These are phyloP conservation scores for Articulospora tetracladia DNA, from an alignment of 495 filamentous ascomycete species.

Conservation along the genomic window DNA sequence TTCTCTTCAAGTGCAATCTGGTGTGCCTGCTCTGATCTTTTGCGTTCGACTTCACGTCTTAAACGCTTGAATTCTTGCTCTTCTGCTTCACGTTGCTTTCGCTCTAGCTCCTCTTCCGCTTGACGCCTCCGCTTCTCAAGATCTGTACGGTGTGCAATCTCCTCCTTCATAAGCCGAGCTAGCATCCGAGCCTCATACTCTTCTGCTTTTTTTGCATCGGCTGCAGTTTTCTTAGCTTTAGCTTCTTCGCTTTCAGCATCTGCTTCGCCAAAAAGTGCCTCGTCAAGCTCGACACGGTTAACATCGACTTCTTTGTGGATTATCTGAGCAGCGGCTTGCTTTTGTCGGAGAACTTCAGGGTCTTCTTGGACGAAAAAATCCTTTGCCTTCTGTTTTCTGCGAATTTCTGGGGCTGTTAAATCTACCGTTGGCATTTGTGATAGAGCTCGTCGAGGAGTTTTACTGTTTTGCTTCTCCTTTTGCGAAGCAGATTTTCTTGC, in stretches of 20 bases:
- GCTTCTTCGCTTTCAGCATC: neutral
- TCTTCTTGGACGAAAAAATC: neutral
- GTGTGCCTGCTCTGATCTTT: neutral
- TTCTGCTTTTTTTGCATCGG: conserved; percentile 8
- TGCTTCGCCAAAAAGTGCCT: conserved; percentile 12
- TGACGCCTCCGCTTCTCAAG: conserved; percentile 12
- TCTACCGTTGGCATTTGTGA: neutral
- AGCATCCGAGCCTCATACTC: neutral
- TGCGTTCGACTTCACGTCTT: conserved; percentile 12
- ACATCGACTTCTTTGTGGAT: conserved; percentile 3
- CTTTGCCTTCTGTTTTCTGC: neutral
- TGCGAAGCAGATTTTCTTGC: neutral
- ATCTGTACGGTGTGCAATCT: conserved; percentile 9
- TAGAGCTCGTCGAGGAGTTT: neutral
- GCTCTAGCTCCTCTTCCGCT: conserved; percentile 18
- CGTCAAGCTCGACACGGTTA: neutral
- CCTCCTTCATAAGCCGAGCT: neutral
- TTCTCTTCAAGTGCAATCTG: conserved; percentile 22
- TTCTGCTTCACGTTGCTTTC: conserved; percentile 1
- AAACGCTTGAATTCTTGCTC: conserved; percentile 24
- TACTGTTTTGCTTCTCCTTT: neutral
- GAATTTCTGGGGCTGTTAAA: neutral
- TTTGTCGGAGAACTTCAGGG: neutral
- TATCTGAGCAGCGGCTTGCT: conserved; percentile 7
- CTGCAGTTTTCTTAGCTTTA: neutral